Percentiles rank a stretch among this genome's conserved stretches.
Conservation (phyloP, 495 filamentous ascomycete genomes). For the Annulohypoxylon bovei region DNA sequence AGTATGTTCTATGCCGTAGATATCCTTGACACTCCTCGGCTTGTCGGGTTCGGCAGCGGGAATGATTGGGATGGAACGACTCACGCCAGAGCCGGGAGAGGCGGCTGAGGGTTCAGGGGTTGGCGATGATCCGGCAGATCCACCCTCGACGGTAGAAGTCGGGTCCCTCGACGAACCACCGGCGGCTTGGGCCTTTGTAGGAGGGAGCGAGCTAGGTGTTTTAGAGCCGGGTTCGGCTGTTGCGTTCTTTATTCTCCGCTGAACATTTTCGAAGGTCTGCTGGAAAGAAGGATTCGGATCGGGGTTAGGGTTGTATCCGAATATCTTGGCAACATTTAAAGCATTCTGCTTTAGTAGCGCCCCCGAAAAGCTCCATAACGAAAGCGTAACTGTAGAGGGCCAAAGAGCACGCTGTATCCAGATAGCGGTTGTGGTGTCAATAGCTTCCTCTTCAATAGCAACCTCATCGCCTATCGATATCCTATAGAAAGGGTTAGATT, state of each 20-base stretch:
- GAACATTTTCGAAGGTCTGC: conserved; percentile 42
- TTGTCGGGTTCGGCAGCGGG: conserved; percentile 25
- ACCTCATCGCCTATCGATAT: conserved; percentile 50
- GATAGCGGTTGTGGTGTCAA: conserved; percentile 47
- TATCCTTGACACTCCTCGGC: conserved; percentile 37
- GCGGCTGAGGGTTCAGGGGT: conserved; percentile 35
- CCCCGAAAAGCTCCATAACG: conserved; percentile 49
- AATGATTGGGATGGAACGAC: conserved; percentile 35
- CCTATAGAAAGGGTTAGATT: conserved; percentile 39
- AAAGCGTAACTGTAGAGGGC: conserved; percentile 48
- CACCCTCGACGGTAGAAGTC: conserved; percentile 29
- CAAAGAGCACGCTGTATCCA: conserved; percentile 47
- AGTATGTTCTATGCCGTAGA: conserved; percentile 52
- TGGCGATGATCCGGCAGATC: conserved; percentile 32
- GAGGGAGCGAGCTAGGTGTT: conserved; percentile 15
- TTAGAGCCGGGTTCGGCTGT: conserved; percentile 26
- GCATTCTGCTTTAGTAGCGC: conserved; percentile 45
- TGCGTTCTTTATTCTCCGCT: conserved; percentile 47
- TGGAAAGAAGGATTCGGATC: conserved; percentile 26
- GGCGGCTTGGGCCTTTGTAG: conserved; percentile 26
- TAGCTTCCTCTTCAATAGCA: conserved; percentile 37
- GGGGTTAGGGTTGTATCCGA: conserved; percentile 46
- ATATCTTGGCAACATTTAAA: conserved; percentile 38
- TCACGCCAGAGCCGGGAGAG: conserved; percentile 42
- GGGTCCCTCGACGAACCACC: conserved; percentile 33